Percentiles rank a stretch among this genome's conserved stretches.
These are phyloP conservation scores for Mycena vulgaris DNA, from an alignment of 768 basidiomycete species.

Conservation along the genomic window DNA sequence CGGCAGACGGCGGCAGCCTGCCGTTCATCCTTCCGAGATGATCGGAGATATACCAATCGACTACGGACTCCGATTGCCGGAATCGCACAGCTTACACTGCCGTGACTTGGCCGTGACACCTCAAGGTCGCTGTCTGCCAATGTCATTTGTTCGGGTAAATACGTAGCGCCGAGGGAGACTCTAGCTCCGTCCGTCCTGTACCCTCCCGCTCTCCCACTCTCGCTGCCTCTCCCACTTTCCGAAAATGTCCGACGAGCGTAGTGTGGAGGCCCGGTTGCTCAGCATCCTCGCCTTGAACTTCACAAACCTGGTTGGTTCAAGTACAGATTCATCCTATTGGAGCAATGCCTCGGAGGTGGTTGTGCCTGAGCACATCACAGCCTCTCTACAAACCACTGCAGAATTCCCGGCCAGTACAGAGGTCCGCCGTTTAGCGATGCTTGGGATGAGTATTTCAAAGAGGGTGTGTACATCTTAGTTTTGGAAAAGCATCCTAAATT, in stretches of 20 bases:
- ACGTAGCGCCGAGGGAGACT: too few species aligned
- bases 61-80: too few species aligned
- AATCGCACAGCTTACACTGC: too few species aligned
- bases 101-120: too few species aligned
- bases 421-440: conserved; percentile 7
- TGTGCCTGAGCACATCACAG: not conserved
- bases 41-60: too few species aligned
- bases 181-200: too few species aligned
- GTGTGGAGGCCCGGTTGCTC: conserved; percentile 17
- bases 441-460: conserved; percentile 12
- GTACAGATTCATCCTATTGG: not conserved
- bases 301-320: conserved; percentile 2
- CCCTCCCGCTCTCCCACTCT: too few species aligned
- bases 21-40: too few species aligned
- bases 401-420: conserved; percentile 1
- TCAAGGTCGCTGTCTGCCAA: too few species aligned
- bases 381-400: not conserved
- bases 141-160: too few species aligned
- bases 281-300: conserved; percentile 15
- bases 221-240: too few species aligned
- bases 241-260: conserved; percentile 29
- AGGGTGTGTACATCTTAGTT: not conserved
- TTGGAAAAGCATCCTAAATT: not conserved
- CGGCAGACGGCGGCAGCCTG: too few species aligned
- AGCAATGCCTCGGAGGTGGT: not conserved